Evolutionary conservation across 306 rosid genomes (phyloP).

Genomic region (Malus asiatica): DNA sequence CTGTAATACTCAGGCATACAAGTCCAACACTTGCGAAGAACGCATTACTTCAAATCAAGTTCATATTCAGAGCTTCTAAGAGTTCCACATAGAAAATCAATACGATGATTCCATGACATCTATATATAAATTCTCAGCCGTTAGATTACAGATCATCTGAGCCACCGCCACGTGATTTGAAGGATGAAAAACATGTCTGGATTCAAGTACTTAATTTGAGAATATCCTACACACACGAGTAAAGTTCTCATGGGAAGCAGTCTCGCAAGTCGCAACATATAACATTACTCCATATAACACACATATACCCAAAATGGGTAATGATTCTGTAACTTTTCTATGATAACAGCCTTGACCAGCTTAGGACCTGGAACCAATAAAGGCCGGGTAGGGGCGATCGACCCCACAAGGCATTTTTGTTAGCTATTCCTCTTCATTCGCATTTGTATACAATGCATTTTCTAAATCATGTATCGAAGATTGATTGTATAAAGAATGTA

Average conservation of each 20-base stretch:
- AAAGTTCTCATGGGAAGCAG: not conserved
- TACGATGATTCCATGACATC: not conserved
- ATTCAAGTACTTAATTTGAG: not conserved
- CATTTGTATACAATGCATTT: too few relatives aligned
- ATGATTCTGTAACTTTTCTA: not conserved
- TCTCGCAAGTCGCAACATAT: too few relatives aligned
- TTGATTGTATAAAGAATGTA: too few relatives aligned
- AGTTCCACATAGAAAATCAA: not conserved
- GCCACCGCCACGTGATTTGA: not conserved
- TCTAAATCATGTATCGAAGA: too few relatives aligned
- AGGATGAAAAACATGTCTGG: not conserved
- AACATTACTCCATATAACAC: not conserved
- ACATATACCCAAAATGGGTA: not conserved
- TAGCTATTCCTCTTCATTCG: too few relatives aligned
- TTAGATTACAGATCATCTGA: not conserved
- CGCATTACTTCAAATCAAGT: not conserved
- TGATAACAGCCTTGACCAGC: not conserved
- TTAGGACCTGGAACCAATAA: not conserved
- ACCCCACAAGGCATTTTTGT: too few relatives aligned
- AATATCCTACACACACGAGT: not conserved
- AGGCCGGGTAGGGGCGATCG: too few relatives aligned
- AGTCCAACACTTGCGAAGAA: not conserved
- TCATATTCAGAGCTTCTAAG: not conserved
- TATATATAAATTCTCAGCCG: not conserved
- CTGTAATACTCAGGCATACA: not conserved